phyloP scores from a whole-genome alignment of 441 rosid species.

The Adansonia gregorii region DNA sequence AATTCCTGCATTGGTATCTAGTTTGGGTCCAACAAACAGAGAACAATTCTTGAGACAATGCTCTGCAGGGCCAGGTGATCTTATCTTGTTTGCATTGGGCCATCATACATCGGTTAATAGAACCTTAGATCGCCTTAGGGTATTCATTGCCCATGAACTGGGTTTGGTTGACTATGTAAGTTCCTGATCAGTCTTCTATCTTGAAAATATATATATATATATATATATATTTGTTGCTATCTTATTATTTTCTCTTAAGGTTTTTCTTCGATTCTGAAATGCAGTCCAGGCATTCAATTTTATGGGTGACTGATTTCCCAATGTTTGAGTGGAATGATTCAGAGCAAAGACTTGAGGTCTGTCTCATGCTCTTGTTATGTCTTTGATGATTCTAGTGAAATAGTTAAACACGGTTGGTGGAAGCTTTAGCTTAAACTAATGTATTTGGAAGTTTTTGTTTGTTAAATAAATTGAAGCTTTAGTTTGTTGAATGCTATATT shows the following conservation, averaged over 20 bases:
- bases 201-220: neutral
- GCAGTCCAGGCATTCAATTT: conserved; percentile 82
- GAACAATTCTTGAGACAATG: conserved; percentile 57
- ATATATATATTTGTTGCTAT: conserved; percentile 17
- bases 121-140: conserved; percentile 78
- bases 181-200: conserved; percentile 26
- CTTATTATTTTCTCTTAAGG: conserved; percentile 21
- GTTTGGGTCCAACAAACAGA: conserved; percentile 57
- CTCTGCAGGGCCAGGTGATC: conserved; percentile 80
- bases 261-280: conserved; percentile 28
- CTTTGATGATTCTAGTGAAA: conserved; percentile 8
- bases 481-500: neutral
- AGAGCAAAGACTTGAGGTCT: conserved; percentile 91
- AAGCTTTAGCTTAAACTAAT: neutral
- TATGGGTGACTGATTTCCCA: conserved; percentile 97
- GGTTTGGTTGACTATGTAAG: conserved; percentile 80
- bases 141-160: conserved; percentile 65
- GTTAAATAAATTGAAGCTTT: neutral
- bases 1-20: conserved; percentile 68
- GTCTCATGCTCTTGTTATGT: conserved; percentile 27
- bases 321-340: conserved; percentile 94
- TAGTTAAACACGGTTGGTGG: conserved; percentile 7
- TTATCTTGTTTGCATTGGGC: conserved; percentile 90
- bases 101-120: conserved; percentile 69
- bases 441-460: neutral